phyloP scores from a whole-genome alignment of 257 asterid species.

The Ballota nigra region DNA sequence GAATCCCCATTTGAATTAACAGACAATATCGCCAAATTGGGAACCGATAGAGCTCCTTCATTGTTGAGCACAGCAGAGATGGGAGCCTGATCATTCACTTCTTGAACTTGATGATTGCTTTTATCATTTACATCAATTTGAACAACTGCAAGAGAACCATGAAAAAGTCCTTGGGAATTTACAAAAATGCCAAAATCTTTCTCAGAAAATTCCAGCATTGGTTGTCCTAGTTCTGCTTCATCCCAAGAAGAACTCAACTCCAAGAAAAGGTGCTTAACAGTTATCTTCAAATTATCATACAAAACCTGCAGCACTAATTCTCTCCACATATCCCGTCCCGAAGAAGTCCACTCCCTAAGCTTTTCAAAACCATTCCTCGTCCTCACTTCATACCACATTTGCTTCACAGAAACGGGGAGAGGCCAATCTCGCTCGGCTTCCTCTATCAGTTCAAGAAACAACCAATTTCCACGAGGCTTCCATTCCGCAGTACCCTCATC shows the following conservation, averaged over 20 bases:
- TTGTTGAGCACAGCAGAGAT: slow-evolving; percentile 20
- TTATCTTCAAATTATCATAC: slow-evolving; percentile 40
- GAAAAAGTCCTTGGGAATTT: slow-evolving; percentile 30
- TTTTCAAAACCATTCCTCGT: slow-evolving; percentile 37
- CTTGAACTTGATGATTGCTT: slow-evolving; percentile 20
- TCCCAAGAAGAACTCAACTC: slow-evolving; percentile 39
- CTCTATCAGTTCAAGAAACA: slow-evolving; percentile 63
- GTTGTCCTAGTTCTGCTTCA: slow-evolving; percentile 31
- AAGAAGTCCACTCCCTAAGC: slow-evolving; percentile 67
- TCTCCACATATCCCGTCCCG: slow-evolving; percentile 44
- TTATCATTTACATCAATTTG: slow-evolving; percentile 19
- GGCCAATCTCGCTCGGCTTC: slow-evolving; percentile 53
- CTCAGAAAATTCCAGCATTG: slow-evolving; percentile 34
- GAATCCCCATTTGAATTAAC: slow-evolving; percentile 25
- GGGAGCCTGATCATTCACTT: slow-evolving; percentile 10
- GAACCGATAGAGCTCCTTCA: slow-evolving; percentile 24
- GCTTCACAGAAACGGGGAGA: slow-evolving; percentile 63
- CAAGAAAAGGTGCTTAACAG: slow-evolving; percentile 33
- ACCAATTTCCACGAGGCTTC: slow-evolving; percentile 69
- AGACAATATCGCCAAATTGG: slow-evolving; percentile 26
- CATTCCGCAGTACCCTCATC: slow-evolving; percentile 69
- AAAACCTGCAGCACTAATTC: slow-evolving; percentile 49
- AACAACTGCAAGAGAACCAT: slow-evolving; percentile 27
- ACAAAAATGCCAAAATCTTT: slow-evolving; percentile 24
- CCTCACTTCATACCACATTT: slow-evolving; percentile 85